Conservation (phyloP, 169 alveolate genomes). For the Plasmodium cynomolgi region DNA sequence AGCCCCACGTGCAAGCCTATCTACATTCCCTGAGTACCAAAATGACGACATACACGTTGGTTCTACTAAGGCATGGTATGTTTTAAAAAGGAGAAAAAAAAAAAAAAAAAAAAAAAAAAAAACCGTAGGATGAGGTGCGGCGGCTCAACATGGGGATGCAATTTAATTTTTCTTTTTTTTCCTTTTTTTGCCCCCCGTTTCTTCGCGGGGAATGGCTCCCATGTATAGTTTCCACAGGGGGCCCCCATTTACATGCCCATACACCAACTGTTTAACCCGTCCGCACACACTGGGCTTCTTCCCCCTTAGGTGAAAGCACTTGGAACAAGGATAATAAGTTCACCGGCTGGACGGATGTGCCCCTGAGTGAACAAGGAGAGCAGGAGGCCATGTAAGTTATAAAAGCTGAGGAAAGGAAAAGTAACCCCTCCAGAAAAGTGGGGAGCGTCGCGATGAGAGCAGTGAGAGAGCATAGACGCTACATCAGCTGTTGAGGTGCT, state of each 20-base stretch:
- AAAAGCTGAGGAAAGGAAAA: constrained; percentile 6
- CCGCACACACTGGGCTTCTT: background rate
- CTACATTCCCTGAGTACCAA: background rate
- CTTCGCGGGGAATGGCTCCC: background rate
- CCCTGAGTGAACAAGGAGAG: constrained; percentile 93
- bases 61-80: constrained; percentile 73
- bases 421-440: background rate
- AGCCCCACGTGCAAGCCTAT: background rate
- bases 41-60: constrained; percentile 64
- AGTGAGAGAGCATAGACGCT: no score
- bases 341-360: constrained; percentile 99
- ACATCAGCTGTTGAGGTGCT: background rate
- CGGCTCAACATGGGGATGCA: background rate
- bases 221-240: background rate
- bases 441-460: background rate
- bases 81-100: constrained; percentile 4
- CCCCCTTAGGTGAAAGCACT: constrained; percentile 92
- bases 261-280: background rate
- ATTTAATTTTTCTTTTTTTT: background rate
- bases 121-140: background rate
- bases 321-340: constrained; percentile 97
- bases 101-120: background rate
- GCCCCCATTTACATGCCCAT: background rate
- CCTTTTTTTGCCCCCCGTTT: background rate
- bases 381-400: constrained; percentile 91